Percentiles rank a stretch among this genome's conserved stretches.
phyloP scores from a whole-genome alignment of 179 eudicot species.

The Beta corolliflora region DNA sequence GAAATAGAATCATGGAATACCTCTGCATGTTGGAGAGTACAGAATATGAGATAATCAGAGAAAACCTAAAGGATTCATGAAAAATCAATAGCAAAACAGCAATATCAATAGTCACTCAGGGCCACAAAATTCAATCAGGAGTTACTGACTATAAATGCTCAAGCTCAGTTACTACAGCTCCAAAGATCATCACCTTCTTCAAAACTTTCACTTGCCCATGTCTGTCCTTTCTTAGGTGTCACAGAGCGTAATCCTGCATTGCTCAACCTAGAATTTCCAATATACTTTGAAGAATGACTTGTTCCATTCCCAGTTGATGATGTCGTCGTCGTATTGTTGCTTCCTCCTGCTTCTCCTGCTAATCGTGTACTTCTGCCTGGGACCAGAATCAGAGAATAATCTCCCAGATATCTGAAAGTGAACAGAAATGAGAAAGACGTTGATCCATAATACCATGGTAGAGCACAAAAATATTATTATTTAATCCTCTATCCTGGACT shows the following conservation, averaged over 20 bases:
- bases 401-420: constrained; percentile 85
- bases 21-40: too few relatives aligned
- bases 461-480: background rate
- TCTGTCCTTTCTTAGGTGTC: constrained; percentile 69
- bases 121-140: background rate
- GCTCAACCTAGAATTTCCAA: constrained; percentile 67
- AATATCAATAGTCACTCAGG: background rate
- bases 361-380: constrained; percentile 89
- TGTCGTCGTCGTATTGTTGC: constrained; percentile 47
- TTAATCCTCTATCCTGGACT: background rate
- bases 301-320: constrained; percentile 76
- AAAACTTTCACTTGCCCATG: constrained; percentile 63
- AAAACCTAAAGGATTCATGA: background rate
- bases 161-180: background rate
- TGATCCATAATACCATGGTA: background rate
- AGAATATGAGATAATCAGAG: background rate
- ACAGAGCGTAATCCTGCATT: constrained; percentile 70
- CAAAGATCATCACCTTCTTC: constrained; percentile 71
- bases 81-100: background rate
- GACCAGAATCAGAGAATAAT: constrained; percentile 87
- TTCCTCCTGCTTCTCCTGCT: constrained; percentile 67
- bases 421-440: constrained; percentile 12
- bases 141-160: background rate
- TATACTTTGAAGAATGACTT: constrained; percentile 64
- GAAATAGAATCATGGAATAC: background rate